phyloP scores from a whole-genome alignment of 192 early-diverging fungal genomes.

The Backusella westeae region DNA sequence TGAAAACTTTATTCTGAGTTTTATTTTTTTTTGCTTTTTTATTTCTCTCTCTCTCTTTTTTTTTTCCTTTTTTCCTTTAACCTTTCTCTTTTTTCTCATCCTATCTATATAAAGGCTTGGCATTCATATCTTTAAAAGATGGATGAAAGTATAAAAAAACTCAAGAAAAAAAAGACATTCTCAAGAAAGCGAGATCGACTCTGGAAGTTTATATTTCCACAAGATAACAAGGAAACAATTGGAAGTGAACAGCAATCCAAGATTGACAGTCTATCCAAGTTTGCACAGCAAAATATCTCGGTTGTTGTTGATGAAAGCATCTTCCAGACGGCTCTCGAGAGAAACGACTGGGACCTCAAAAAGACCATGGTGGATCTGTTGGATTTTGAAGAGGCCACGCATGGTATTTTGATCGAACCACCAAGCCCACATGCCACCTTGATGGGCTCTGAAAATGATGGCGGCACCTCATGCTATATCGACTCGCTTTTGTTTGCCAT shows the following conservation, averaged over 20 bases:
- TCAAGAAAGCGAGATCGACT: not conserved
- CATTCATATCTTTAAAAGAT: not conserved
- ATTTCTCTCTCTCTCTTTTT: not conserved
- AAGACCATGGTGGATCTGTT: slow-evolving; percentile 21
- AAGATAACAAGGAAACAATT: not conserved
- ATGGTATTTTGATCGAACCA: slow-evolving; percentile 28
- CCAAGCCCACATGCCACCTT: not conserved
- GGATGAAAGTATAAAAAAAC: not conserved
- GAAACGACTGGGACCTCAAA: slow-evolving; percentile 34
- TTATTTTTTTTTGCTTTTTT: not conserved
- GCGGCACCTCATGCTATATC: not conserved
- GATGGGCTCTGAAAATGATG: not conserved
- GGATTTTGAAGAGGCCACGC: slow-evolving; percentile 36
- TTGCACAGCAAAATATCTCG: slow-evolving; percentile 9
- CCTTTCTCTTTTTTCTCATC: not conserved
- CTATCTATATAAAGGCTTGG: not conserved
- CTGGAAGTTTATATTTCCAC: slow-evolving; percentile 8
- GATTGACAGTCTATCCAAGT: not conserved
- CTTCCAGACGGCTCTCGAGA: slow-evolving; percentile 22
- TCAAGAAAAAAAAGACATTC: not conserved
- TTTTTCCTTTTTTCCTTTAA: not conserved
- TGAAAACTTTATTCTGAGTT: not conserved
- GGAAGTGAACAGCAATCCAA: slow-evolving; percentile 10
- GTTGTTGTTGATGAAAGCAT: not conserved
- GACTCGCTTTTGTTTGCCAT: not conserved